Evolutionary conservation across 169 alveolate genomes (phyloP), one percentile per base, ranked within the genome.

Genomic region (Perkinsus marinus): DNA sequence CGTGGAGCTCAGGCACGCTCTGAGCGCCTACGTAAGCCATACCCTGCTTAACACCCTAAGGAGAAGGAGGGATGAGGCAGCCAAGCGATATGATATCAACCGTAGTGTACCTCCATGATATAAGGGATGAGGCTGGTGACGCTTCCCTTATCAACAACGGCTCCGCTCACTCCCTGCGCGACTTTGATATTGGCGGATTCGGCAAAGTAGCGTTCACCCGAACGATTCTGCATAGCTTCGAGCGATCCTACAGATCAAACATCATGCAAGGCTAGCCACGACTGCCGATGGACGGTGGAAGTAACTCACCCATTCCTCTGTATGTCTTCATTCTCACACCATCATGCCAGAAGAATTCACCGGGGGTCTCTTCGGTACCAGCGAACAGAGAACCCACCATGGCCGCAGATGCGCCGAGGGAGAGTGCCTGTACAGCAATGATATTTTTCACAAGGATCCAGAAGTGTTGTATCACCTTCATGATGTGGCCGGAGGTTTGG

Each of bases 301-400:
- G n/a, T n/a, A n/a, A n/a, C 92, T 91, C 92, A 95, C 98, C 97
- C 98, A 97, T 97, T 41, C 98, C 98, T 68, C 98, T 93, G 93
- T 96, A 97, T 30, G 94, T 93, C 95, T 96, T 97, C 91, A 94
- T 93, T 39, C 96, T 89, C 13, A 94, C 94, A 39, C 98, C 98
- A 89, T 96, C 96, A 68, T 96, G 95, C 94, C 96, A 96, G 95
- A 95, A 96, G 92, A 96, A 96, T 38, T 97, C 98, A 0, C 99
- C 99, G 19, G 99, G 98, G 34, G 98, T 95, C 94, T 98, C 99
- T 90, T 95, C 97, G 39, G 99, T 98, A 30, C 99, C 98, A 3
- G 98, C 98, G 39, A 97, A 92, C 89, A 97, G 92, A 41, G 97
- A 96, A 5, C 99, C 99, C 36, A 95, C 94, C 99, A 98, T 98